Evolutionary conservation across 768 basidiomycete genomes (phyloP), one percentile per base, ranked within the genome.

Genomic region (Sporobolomyces roseus): DNA sequence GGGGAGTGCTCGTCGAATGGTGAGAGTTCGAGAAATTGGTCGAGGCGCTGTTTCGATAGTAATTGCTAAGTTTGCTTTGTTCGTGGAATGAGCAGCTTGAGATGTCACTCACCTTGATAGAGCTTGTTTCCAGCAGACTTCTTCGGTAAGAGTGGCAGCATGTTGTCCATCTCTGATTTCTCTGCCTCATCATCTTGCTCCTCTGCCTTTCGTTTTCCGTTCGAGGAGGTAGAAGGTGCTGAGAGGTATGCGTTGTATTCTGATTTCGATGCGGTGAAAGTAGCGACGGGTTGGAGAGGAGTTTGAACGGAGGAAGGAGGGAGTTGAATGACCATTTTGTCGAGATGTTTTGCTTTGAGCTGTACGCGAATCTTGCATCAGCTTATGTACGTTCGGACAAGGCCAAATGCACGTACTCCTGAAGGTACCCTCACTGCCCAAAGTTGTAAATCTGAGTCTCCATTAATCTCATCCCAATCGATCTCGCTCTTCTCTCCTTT

Each of bases 271-370:
- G 45, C 32, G 17, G 70, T 38, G 25, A 71, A 54, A 46, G 48
- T 52, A 8, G 50, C 70, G 45, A 71, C 45, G 14, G 70, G 61
- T n/a, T 65, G 59, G 1, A n/a, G 21, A 14, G 63, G 59, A 41
- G 41, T 38, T n/a, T 45, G 21, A 9, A 51, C 21, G 14, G 23
- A 27, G 14, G 30, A n/a, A 5, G 46, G 4, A 7, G 71, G 71
- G 9, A 73, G 61, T 17, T 65, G 63, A 54, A 73, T 66, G 21
- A 36, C 41, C 21, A 70, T 10, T 1, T 61, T 61, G 35, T 67
- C 65, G 60, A 73, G 72, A 58, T 70, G 61, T 52, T 67, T 65
- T 5, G 63, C 17, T 51, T 70, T 73, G 53, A 73, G 23, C 68
- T 73, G 66, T 41, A 2, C 12, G 25, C 21, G 10, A 17, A n/a